These are phyloP conservation scores for Cladosporium velox DNA, from an alignment of 2,329 filamentous ascomycete genomes.

Conservation along the genomic window DNA sequence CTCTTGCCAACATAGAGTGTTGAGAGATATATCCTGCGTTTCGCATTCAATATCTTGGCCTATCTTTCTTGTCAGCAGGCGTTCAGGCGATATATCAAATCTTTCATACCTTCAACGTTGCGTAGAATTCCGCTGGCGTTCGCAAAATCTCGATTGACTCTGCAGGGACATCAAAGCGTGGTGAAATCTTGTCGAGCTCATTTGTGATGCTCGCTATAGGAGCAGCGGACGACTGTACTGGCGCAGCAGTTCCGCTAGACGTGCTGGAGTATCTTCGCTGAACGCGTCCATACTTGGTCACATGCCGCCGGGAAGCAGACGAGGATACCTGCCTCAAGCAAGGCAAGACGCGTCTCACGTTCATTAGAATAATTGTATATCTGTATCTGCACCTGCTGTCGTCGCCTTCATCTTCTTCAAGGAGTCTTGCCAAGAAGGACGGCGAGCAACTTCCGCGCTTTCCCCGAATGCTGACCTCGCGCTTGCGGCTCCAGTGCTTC, in stretches of 20 bases:
- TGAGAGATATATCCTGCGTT: constrained; percentile 83
- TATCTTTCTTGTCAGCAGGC: constrained; percentile 39
- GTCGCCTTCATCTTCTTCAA: constrained; percentile 12
- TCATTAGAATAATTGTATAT: constrained; percentile 27
- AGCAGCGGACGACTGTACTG: constrained; percentile 41
- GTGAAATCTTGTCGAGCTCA: constrained; percentile 85
- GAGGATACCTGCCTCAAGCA: constrained; percentile 28
- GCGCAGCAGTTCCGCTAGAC: constrained; percentile 21
- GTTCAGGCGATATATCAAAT: not conserved
- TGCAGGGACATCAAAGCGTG: constrained; percentile 83
- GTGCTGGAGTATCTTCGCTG: constrained; percentile 32
- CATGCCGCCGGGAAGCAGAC: constrained; percentile 4
- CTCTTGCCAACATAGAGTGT: constrained; percentile 95
- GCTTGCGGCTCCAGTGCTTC: constrained; percentile 6
- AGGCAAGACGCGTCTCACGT: constrained; percentile 30
- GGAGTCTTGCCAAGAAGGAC: constrained; percentile 5
- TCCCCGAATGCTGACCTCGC: constrained; percentile 6
- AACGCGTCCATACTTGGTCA: constrained; percentile 17
- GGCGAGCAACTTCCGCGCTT: constrained; percentile 13
- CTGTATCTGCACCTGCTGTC: not conserved
- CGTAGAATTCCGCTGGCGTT: constrained; percentile 86
- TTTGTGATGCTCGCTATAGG: constrained; percentile 62
- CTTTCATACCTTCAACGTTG: constrained; percentile 73
- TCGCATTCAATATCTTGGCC: constrained; percentile 79
- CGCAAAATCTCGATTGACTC: constrained; percentile 78